phyloP scores from a whole-genome alignment of 192 early-diverging fungal genomes.

The Glomus cerebriforme region DNA sequence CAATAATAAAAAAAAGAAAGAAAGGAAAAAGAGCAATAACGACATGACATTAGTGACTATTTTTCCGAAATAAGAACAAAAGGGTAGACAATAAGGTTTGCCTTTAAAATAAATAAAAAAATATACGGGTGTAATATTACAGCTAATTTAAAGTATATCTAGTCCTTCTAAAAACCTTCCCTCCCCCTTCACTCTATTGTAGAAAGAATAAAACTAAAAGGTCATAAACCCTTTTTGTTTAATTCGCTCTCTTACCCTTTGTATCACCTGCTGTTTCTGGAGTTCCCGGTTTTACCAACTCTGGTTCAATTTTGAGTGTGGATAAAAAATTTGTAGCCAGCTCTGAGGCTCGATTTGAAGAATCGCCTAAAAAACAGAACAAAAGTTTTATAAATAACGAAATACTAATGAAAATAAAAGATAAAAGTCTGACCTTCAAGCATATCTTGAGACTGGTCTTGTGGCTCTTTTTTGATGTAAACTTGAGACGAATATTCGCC shows the following conservation, averaged over 20 bases:
- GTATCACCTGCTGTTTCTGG: neutral
- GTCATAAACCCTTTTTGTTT: neutral
- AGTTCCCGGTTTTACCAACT: neutral
- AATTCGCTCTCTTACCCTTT: neutral
- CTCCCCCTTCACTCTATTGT: neutral
- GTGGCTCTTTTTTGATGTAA: constrained; percentile 9
- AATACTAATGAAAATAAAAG: neutral
- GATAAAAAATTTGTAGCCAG: constrained; percentile 24
- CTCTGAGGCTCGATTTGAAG: constrained; percentile 2
- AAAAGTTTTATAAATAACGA: neutral
- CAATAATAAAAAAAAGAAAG: constrained; percentile 28
- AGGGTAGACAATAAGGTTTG: neutral
- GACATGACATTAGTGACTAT: constrained; percentile 29
- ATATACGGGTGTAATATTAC: no score
- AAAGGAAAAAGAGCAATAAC: constrained; percentile 21
- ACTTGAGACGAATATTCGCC: neutral
- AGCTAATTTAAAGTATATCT: neutral
- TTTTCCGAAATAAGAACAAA: constrained; percentile 22
- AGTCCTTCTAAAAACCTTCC: neutral
- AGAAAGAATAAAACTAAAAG: neutral
- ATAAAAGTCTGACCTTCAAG: neutral
- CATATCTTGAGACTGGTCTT: neutral
- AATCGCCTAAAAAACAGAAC: neutral
- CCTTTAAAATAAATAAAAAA: neutral
- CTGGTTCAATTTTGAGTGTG: neutral